Conservation (phyloP, 768 basidiomycete genomes). For the Wakefieldia striispora region DNA sequence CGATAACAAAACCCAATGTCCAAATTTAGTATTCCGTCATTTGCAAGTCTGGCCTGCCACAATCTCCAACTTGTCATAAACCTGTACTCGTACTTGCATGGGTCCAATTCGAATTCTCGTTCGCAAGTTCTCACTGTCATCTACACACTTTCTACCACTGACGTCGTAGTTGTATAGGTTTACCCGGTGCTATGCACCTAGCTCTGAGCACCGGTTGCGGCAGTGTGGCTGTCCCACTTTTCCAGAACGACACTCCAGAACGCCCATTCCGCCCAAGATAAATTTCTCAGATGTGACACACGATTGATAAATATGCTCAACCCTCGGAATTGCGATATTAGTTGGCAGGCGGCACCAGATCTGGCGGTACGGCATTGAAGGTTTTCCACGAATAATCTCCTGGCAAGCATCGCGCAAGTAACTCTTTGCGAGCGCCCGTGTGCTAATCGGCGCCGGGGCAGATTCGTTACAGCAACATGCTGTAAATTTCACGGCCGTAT, state of each 20-base stretch:
- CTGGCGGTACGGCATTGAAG: no score
- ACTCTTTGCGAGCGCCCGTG: not conserved
- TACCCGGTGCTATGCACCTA: constrained; percentile 3
- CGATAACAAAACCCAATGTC: not conserved
- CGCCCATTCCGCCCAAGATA: not conserved
- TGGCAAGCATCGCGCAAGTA: not conserved
- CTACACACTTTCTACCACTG: no score
- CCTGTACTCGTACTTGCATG: no score
- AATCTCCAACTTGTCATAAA: no score
- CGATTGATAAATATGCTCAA: constrained; percentile 1
- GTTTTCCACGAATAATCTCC: not conserved
- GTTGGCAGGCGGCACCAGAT: constrained; percentile 7
- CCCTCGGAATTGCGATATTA: constrained; percentile 21
- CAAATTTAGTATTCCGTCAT: constrained; percentile 7
- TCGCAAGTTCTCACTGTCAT: no score
- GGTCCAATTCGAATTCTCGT: no score
- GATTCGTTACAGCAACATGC: constrained; percentile 24
- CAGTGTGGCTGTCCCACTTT: constrained; percentile 14
- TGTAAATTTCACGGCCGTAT: constrained; percentile 10
- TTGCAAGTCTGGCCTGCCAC: no score
- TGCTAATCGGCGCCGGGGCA: not conserved
- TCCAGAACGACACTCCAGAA: constrained; percentile 17
- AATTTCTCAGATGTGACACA: not conserved
- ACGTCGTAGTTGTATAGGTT: not conserved
- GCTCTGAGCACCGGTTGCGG: not conserved